These are phyloP conservation scores for Prunus davidiana DNA, from an alignment of 306 rosid species.

Conservation along the genomic window DNA sequence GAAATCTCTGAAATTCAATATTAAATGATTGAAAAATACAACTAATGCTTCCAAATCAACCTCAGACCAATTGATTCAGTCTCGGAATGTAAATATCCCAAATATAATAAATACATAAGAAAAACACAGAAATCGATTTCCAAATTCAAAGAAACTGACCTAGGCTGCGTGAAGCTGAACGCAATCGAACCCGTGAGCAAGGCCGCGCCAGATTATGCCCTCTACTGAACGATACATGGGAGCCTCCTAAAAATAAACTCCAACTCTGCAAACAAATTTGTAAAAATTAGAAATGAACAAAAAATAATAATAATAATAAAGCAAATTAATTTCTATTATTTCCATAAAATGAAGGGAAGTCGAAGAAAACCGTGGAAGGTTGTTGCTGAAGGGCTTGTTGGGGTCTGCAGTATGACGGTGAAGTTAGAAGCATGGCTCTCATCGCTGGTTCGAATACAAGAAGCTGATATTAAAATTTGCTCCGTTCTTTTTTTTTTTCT, in stretches of 20 bases:
- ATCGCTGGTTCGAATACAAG: constrained; percentile 20
- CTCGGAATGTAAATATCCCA: neutral
- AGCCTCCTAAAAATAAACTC: constrained; percentile 24
- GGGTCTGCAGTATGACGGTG: constrained; percentile 37
- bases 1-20: neutral
- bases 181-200: constrained; percentile 29
- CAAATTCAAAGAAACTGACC: constrained; percentile 29
- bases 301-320: neutral
- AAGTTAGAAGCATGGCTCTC: constrained; percentile 56
- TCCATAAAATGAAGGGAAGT: neutral
- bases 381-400: constrained; percentile 26
- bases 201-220: constrained; percentile 17
- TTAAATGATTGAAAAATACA: neutral
- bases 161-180: constrained; percentile 25
- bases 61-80: too few relatives aligned
- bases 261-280: constrained; percentile 35
- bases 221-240: constrained; percentile 26
- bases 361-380: constrained; percentile 33
- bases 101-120: neutral
- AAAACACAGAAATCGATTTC: neutral
- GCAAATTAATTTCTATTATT: neutral
- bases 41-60: neutral
- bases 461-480: neutral
- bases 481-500: too few relatives aligned
- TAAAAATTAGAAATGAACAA: neutral